Base-by-base conservation (phyloP, 1,284 basidiomycete genomes). In the Mycosarcoma mackinlayi region DNA sequence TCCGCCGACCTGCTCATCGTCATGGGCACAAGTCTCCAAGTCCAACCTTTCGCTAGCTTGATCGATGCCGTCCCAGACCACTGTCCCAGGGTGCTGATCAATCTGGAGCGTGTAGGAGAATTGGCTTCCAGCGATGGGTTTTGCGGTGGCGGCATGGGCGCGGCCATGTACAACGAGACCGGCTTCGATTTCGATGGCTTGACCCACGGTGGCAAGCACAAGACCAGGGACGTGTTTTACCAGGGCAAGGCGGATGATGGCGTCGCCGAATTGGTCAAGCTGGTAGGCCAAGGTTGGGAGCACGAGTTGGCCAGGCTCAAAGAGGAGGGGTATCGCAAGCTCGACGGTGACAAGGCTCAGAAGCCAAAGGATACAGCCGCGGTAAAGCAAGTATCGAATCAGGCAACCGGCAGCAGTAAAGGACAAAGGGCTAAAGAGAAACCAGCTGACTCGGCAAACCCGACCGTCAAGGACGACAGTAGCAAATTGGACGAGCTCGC, bases 21-120 rank as follows among this genome's bases (percentile, higher is more conserved):
- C 27, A 89, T 98, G 72, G 95, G 95, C 24, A 98, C 95, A 0
- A 95, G 93, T 3, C 86, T 95, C 24, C 89, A 89, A 51, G 87
- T 87, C 2, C 84, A 86, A 23, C 87, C 87, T 2, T 88, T 87
- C 71, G 86, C 87, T 3, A 83, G 83, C 1, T 80, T 88, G 1
- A 82, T 87, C 18, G 77, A 85, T 57, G 75, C 80, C 10, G 86
- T 87, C 5, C 73, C 81, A 0, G 27, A 62, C 3, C 25, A 55
- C 10, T 85, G 83, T 25, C 86, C 86, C 0, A 80, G 87, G 0
- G 28, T 87, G 11, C 81, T 88, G 10, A 84, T 88, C 77, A 88
- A 88, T 75, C 80, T 86, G 31, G 86, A 88, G 74, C 63, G 80
- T 0, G 87, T 87, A 11, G 87, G 86, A 16, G 84, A 85, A 54